phyloP scores from a whole-genome alignment of 2,329 filamentous ascomycete species.

The Onygenales sp. region DNA sequence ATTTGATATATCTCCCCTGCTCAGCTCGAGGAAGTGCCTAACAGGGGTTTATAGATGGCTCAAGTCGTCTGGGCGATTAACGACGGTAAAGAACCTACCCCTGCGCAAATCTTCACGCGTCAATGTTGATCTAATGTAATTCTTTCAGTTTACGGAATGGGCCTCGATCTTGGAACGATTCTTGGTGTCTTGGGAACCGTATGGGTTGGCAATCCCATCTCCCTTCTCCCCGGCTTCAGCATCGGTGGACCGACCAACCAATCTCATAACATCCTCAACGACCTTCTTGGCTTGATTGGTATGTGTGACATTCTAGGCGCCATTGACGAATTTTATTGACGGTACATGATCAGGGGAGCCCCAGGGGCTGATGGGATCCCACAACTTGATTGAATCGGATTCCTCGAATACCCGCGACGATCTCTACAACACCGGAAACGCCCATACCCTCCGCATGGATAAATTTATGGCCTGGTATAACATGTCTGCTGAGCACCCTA shows the following conservation, averaged over 20 bases:
- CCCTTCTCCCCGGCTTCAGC: slow-evolving; percentile 41
- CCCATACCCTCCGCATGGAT: slow-evolving; percentile 42
- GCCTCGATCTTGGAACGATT: slow-evolving; percentile 33
- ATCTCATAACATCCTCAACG: slow-evolving; percentile 33
- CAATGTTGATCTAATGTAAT: slow-evolving; percentile 2
- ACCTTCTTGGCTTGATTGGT: slow-evolving; percentile 37
- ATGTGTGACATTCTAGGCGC: slow-evolving; percentile 1
- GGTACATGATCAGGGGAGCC: slow-evolving; percentile 26
- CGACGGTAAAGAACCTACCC: slow-evolving; percentile 16
- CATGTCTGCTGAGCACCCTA: slow-evolving; percentile 15
- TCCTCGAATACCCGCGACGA: slow-evolving; percentile 44
- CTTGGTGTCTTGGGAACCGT: slow-evolving; percentile 40
- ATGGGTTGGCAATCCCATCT: slow-evolving; percentile 42
- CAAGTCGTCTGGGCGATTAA: slow-evolving; percentile 27
- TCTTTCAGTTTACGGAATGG: slow-evolving; percentile 39
- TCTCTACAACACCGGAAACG: slow-evolving; percentile 43
- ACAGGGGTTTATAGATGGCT: slow-evolving; percentile 14
- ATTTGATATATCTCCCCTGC: slow-evolving; percentile 2
- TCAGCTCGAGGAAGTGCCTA: background rate
- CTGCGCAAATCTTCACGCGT: background rate
- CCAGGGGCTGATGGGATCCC: slow-evolving; percentile 41
- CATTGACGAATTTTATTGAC: background rate
- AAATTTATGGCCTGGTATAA: slow-evolving; percentile 43
- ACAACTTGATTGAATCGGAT: slow-evolving; percentile 49
- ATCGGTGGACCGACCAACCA: slow-evolving; percentile 38